Conservation (phyloP, 78 protist species). For the Protostelium mycophagum region DNA sequence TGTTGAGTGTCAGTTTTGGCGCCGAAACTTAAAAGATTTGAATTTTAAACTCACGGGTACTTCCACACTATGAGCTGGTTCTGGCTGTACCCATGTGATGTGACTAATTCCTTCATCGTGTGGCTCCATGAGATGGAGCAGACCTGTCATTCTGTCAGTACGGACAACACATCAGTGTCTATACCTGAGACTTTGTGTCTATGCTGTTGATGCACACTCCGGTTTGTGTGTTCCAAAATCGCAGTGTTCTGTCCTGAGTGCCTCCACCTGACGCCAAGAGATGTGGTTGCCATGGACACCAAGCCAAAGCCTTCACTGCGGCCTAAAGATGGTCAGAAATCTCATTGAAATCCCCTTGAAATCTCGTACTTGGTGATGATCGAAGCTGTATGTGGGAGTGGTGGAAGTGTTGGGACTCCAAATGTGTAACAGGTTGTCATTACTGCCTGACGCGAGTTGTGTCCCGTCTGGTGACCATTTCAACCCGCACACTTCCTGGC, state of each 20-base stretch:
- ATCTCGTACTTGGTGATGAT: constrained; percentile 69
- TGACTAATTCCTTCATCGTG: constrained; percentile 88
- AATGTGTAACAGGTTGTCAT: constrained; percentile 95
- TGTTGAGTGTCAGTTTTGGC: no score
- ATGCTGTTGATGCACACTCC: constrained; percentile 79
- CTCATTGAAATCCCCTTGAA: not conserved
- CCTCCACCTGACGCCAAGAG: constrained; percentile 99
- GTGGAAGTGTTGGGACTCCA: constrained; percentile 71
- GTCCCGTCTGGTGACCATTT: constrained; percentile 94
- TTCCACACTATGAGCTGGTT: constrained; percentile 98
- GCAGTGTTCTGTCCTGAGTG: constrained; percentile 94
- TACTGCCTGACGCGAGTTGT: constrained; percentile 98
- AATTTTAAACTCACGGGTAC: no score
- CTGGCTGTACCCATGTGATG: constrained; percentile 96
- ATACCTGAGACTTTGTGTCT: constrained; percentile 94
- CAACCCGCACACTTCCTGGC: constrained; percentile 92
- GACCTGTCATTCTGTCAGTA: no score
- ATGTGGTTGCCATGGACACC: constrained; percentile 94
- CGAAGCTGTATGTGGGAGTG: constrained; percentile 47
- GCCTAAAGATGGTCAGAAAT: constrained; percentile 38
- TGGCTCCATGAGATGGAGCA: constrained; percentile 92
- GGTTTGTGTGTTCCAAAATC: constrained; percentile 96
- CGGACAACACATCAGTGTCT: no score
- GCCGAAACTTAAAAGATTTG: no score
- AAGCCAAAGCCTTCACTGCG: constrained; percentile 98